A percentile compares a stretch with the other conserved stretches of the same genome.
These are phyloP conservation scores for Akanthomyces dipterigenus DNA, from an alignment of 2,329 filamentous ascomycete species.

Conservation along the genomic window DNA sequence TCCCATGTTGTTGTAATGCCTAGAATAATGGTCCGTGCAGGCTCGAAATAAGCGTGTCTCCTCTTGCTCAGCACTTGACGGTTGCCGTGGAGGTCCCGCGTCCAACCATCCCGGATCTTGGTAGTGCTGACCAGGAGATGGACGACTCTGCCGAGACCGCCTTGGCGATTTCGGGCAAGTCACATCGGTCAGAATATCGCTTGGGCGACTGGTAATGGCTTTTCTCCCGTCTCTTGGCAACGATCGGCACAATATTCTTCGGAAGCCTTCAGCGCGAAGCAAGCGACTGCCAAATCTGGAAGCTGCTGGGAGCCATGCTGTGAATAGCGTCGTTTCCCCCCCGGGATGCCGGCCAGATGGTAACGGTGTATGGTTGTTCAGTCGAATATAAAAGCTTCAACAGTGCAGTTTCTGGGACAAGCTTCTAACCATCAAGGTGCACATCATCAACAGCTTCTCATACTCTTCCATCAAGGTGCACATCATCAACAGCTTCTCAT, in stretches of 20 bases:
- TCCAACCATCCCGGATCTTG: background rate
- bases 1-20: background rate
- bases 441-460: background rate
- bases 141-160: background rate
- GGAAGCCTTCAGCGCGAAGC: background rate
- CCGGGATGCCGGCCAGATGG: background rate
- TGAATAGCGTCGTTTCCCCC: background rate
- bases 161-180: conserved; percentile 10
- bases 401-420: background rate
- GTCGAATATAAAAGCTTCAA: background rate
- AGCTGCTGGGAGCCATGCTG: background rate
- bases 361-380: background rate
- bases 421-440: background rate
- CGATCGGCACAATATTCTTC: background rate
- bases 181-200: background rate
- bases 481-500: background rate
- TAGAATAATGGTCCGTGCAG: background rate
- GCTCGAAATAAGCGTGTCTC: background rate
- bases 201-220: background rate
- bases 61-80: background rate
- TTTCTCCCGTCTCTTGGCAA: background rate
- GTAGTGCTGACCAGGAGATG: background rate
- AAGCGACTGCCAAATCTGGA: background rate
- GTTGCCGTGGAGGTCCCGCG: background rate
- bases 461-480: background rate